phyloP scores from a whole-genome alignment of 2,329 filamentous ascomycete genomes.

The Pyrenochaeta sp. region DNA sequence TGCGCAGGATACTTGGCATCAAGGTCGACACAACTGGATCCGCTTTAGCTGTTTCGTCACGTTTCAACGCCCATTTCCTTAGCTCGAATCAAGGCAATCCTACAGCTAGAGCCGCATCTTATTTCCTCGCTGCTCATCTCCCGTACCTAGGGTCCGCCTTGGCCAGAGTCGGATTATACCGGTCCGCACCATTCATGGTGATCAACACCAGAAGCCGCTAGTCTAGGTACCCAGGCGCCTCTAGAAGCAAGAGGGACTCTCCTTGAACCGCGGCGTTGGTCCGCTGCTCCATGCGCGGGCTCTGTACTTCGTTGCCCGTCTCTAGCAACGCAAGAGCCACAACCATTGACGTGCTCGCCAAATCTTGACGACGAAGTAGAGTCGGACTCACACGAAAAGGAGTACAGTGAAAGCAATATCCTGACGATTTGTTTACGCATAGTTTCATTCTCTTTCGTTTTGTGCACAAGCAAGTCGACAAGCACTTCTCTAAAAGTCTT shows the following conservation, averaged over 20 bases:
- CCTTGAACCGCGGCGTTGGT: conserved; percentile 19
- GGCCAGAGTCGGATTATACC: conserved; percentile 21
- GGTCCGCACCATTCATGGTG: conserved; percentile 17
- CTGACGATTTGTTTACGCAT: background rate
- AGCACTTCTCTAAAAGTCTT: conserved; percentile 10
- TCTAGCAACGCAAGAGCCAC: background rate
- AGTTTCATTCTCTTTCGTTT: background rate
- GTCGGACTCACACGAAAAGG: background rate
- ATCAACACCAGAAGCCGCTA: conserved; percentile 9
- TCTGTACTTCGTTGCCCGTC: background rate
- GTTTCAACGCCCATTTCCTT: conserved; percentile 40
- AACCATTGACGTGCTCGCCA: background rate
- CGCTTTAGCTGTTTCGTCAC: conserved; percentile 45
- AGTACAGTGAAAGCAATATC: background rate
- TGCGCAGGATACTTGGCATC: conserved; percentile 43
- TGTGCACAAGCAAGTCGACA: conserved; percentile 14
- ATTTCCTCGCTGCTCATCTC: conserved; percentile 27
- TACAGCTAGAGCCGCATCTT: conserved; percentile 36
- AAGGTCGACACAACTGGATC: conserved; percentile 36
- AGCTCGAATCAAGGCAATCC: conserved; percentile 24
- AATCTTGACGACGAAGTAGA: background rate
- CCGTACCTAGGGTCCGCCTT: conserved; percentile 22
- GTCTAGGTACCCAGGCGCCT: background rate
- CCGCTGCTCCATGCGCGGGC: background rate
- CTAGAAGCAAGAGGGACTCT: conserved; percentile 3